phyloP scores from a whole-genome alignment of 2,329 filamentous ascomycete species.

The Sarocladium kiliense region DNA sequence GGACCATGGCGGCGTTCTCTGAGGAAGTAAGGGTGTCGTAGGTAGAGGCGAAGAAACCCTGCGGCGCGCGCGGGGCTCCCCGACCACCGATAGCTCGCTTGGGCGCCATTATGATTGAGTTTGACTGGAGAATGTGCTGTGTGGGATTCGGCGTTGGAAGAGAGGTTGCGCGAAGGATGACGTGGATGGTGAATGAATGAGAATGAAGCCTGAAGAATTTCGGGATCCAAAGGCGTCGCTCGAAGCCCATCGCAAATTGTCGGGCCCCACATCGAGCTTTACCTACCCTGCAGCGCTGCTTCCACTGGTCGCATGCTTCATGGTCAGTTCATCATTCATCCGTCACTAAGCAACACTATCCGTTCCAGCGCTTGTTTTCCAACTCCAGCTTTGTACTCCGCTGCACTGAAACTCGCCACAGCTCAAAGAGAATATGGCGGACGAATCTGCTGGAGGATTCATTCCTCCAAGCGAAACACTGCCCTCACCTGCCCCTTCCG shows the following conservation, averaged over 20 bases:
- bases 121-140: too few relatives aligned
- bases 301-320: too few relatives aligned
- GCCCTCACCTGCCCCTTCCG: conserved; percentile 52
- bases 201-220: conserved; percentile 1
- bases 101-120: conserved; percentile 50
- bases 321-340: neutral
- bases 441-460: conserved; percentile 41
- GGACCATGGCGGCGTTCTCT: conserved; percentile 65
- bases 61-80: conserved; percentile 31
- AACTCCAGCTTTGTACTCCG: too few relatives aligned
- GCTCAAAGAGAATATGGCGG: neutral
- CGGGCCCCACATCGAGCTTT: neutral
- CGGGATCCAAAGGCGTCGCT: neutral
- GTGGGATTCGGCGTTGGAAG: neutral
- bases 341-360: neutral
- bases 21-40: conserved; percentile 60
- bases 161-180: neutral
- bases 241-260: neutral
- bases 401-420: too few relatives aligned
- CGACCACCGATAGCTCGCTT: conserved; percentile 47
- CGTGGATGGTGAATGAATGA: conserved; percentile 9
- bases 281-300: too few relatives aligned
- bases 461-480: conserved; percentile 34
- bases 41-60: conserved; percentile 50
- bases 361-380: too few relatives aligned